These are phyloP conservation scores for Endocalyx cinctus DNA, from an alignment of 2,329 filamentous ascomycete genomes.

Conservation along the genomic window DNA sequence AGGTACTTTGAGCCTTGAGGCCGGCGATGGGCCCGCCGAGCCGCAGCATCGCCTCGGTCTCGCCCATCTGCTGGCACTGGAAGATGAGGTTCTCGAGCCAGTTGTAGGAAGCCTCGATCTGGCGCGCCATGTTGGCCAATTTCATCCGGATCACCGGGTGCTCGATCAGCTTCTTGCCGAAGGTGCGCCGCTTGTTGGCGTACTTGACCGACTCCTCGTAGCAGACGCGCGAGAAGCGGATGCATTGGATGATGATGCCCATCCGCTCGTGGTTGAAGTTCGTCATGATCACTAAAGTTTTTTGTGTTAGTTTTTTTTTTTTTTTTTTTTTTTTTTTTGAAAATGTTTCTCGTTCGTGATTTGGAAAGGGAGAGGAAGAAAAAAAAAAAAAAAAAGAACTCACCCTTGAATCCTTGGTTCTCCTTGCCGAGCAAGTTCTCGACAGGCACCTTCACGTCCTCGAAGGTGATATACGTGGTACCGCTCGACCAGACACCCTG, in stretches of 20 bases:
- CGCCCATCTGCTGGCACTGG: slow-evolving; percentile 88
- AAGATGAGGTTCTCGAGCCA: slow-evolving; percentile 96
- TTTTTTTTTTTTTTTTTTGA: background rate
- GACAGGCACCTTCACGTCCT: slow-evolving; percentile 99
- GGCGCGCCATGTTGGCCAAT: slow-evolving; percentile 95
- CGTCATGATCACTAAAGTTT: slow-evolving; percentile 81
- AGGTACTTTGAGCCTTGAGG: slow-evolving; percentile 89
- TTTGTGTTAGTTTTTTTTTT: slow-evolving; percentile 10
- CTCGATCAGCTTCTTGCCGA: slow-evolving; percentile 93
- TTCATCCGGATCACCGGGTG: slow-evolving; percentile 97
- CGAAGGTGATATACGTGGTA: slow-evolving; percentile 96
- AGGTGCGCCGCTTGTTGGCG: slow-evolving; percentile 93
- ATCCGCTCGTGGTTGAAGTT: slow-evolving; percentile 99
- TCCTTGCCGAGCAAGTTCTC: slow-evolving; percentile 97
- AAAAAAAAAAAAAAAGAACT: slow-evolving; percentile 6
- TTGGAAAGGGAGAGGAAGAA: background rate
- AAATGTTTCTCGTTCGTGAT: background rate
- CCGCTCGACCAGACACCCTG: slow-evolving; percentile 95
- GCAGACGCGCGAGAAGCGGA: slow-evolving; percentile 94
- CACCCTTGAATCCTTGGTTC: slow-evolving; percentile 91
- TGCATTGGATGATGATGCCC: slow-evolving; percentile 95
- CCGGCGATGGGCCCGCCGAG: slow-evolving; percentile 91
- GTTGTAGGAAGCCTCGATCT: slow-evolving; percentile 94
- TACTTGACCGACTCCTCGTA: slow-evolving; percentile 97
- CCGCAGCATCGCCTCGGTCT: slow-evolving; percentile 92